These are phyloP conservation scores for Geotrichum citri-aurantii DNA, from an alignment of 1,139 yeast genomes.

Conservation along the genomic window DNA sequence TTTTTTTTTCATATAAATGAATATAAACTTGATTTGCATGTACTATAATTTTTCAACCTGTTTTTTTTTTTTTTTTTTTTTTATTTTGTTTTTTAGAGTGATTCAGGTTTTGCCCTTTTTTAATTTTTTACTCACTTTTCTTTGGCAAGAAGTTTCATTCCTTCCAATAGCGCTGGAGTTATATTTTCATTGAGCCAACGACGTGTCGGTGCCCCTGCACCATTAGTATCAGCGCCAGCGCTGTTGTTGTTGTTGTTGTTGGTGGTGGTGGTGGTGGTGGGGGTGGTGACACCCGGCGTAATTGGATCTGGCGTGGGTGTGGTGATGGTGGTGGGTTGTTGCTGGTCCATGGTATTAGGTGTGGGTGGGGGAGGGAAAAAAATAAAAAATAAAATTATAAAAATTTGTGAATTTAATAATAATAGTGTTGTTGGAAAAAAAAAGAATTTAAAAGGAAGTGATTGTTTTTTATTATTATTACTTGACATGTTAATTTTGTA, in stretches of 20 bases:
- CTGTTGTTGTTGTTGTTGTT: neutral
- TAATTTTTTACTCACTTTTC: constrained; percentile 34
- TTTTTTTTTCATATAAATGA: neutral
- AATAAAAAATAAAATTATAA: too few relatives aligned
- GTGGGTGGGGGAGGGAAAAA: neutral
- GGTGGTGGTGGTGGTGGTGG: neutral
- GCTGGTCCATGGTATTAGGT: neutral
- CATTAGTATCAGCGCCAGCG: constrained; percentile 5
- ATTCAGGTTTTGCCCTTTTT: too few relatives aligned
- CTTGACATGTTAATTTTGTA: too few relatives aligned
- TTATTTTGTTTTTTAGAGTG: neutral
- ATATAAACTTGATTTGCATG: neutral
- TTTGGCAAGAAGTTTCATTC: constrained; percentile 52
- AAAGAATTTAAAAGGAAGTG: too few relatives aligned
- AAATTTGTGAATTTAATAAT: too few relatives aligned
- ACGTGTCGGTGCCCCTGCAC: constrained; percentile 76
- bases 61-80: neutral
- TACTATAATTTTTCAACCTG: neutral
- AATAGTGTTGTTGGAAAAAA: too few relatives aligned
- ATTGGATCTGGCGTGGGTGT: neutral
- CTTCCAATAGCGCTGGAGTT: constrained; percentile 61
- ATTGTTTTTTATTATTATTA: too few relatives aligned
- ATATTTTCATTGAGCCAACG: constrained; percentile 69
- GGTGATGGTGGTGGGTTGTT: neutral
- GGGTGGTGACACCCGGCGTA: neutral